Evolutionary conservation across 805 yeast genomes (phyloP), one percentile per base, ranked within the genome.

Genomic region (Priceomyces medius): DNA sequence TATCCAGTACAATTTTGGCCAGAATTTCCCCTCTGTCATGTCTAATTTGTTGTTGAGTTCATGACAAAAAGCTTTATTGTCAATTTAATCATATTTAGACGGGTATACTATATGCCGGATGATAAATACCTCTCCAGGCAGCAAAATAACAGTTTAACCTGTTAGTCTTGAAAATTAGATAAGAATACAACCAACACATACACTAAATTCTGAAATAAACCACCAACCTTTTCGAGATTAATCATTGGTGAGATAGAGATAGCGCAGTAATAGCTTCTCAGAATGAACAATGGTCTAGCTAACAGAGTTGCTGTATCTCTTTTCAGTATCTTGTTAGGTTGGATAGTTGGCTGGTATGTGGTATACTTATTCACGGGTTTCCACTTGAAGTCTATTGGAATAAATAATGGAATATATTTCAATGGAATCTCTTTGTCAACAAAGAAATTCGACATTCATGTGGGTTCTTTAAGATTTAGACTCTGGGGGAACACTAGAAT

Each of bases 331-430:
- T 12, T 35, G 18, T 28, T 16, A 9, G 16, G 38, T 14, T 68
- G 73, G 74, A 41, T 50, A 10, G 16, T 54, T 3, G 34, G 40
- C 12, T 69, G 75, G 75, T 48, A 50, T 23, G 20, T 62, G 14
- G 42, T 64, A n/a, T 64, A 63, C 45, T 20, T 42, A 7, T 10
- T 62, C 6, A 46, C 58, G 7, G 75, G 75, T 19, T 40, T 68
- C 36, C 63, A 65, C 42, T 45, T 70, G 27, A 51, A 55, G 23
- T 56, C 63, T 13, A 32, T 70, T 3, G 44, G 66, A 13, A 54
- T 69, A 28, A 66, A 62, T 47, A 68, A 68, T 46, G 74, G 75
- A 8, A 40, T 70, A 2, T 63, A 54, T 63, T 50, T 68, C 47
- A 65, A 67, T 45, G 51, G 60, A 3, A 48, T 70, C 18, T 37